These are phyloP conservation scores for Arthrobotrys sphaeroides DNA, from an alignment of 2,329 filamentous ascomycete genomes.

Conservation along the genomic window DNA sequence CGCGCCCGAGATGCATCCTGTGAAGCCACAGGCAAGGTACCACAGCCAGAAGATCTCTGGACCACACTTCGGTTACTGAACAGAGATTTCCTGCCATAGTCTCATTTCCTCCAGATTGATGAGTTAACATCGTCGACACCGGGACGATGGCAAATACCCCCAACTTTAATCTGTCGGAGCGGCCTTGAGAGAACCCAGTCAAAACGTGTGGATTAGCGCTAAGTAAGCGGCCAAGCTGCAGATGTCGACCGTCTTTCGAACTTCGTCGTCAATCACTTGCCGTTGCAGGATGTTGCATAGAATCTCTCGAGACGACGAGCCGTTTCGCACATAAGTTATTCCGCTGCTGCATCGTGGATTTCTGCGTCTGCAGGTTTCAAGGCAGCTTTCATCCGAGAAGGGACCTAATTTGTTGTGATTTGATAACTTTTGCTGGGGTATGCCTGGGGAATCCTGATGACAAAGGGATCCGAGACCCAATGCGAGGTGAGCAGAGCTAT, in stretches of 20 bases:
- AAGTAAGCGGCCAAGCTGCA: not conserved
- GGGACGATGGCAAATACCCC: slow-evolving; percentile 4
- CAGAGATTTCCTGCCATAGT: slow-evolving; percentile 20
- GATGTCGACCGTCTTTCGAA: slow-evolving; percentile 4
- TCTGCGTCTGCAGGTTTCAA: slow-evolving; percentile 16
- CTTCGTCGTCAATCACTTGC: slow-evolving; percentile 6
- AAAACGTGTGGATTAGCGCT: slow-evolving; percentile 12
- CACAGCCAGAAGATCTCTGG: slow-evolving; percentile 6
- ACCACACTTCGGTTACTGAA: not conserved
- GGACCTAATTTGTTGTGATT: slow-evolving; percentile 4
- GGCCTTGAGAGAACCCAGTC: not conserved
- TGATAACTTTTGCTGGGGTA: slow-evolving; percentile 4
- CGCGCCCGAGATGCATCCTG: slow-evolving; percentile 6
- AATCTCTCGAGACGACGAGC: not conserved
- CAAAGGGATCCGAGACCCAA: slow-evolving; percentile 33
- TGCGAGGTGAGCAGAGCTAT: slow-evolving; percentile 3
- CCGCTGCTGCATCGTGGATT: not conserved
- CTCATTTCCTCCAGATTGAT: not conserved
- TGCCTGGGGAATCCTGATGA: slow-evolving; percentile 8
- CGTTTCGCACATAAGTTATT: slow-evolving; percentile 28
- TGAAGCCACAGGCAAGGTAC: slow-evolving; percentile 21
- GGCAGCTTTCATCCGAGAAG: slow-evolving; percentile 1
- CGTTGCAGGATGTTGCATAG: slow-evolving; percentile 16
- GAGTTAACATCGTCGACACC: not conserved
- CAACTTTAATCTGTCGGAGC: not conserved